Evolutionary conservation across 1,284 basidiomycete species (phyloP).

Genomic region (Ceratorhiza oryzae-sativae): DNA sequence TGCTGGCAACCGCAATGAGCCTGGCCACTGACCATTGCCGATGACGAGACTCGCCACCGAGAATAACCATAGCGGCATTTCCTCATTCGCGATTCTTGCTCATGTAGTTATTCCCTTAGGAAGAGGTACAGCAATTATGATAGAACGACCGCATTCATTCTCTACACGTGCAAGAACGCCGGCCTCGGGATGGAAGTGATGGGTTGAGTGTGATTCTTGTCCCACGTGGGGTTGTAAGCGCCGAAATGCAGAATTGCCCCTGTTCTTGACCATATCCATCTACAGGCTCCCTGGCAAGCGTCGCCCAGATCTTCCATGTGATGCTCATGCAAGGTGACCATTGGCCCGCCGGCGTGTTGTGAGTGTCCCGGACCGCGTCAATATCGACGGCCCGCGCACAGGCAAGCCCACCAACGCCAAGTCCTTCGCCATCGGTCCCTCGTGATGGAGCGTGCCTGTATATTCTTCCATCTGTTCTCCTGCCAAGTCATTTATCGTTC

Average conservation of each 20-base stretch:
- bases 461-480: constrained; percentile 2
- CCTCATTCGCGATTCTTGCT: neutral
- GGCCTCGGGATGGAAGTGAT: neutral
- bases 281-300: neutral
- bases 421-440: constrained; percentile 12
- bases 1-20: constrained; percentile 7
- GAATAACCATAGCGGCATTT: neutral
- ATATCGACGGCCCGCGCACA: constrained; percentile 1
- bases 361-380: constrained; percentile 15
- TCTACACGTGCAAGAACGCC: neutral
- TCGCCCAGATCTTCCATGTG: neutral
- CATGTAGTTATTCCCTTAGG: neutral
- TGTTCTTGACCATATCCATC: constrained; percentile 1
- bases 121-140: constrained; percentile 1
- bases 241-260: neutral
- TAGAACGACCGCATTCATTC: neutral
- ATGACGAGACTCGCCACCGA: constrained; percentile 18
- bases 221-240: constrained; percentile 6
- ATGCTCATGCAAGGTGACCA: neutral
- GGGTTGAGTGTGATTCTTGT: neutral
- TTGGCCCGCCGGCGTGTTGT: neutral
- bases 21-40: neutral
- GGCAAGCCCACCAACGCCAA: neutral
- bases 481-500: constrained; percentile 12
- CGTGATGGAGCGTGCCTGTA: constrained; percentile 27